A percentile compares a stretch with the other conserved stretches of the same genome.
These are phyloP conservation scores for Solanum chiquidenum DNA, from an alignment of 257 asterid genomes.

Conservation along the genomic window DNA sequence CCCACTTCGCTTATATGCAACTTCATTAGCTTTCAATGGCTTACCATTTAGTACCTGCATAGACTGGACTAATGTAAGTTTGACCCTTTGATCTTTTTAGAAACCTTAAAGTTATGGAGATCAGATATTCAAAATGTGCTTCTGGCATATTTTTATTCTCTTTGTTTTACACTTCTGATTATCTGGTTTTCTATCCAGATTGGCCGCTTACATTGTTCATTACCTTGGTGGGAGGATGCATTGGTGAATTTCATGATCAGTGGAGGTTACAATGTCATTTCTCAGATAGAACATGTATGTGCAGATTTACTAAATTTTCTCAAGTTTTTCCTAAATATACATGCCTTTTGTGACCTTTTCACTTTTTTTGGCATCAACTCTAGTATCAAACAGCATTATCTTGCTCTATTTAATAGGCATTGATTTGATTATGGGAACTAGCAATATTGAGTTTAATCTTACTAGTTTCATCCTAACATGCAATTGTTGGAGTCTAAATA, in stretches of 20 bases:
- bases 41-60: slow-evolving; percentile 42
- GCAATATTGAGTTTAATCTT: background rate
- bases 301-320: background rate
- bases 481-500: background rate
- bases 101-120: background rate
- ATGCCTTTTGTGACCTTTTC: background rate
- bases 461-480: background rate
- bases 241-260: slow-evolving; percentile 82
- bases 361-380: background rate
- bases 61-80: slow-evolving; percentile 81
- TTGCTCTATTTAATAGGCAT: background rate
- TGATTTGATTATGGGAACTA: background rate
- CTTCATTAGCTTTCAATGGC: slow-evolving; percentile 46
- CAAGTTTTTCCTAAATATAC: background rate
- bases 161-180: background rate
- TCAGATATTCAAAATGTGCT: background rate
- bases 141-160: background rate
- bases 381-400: background rate
- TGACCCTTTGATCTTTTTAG: background rate
- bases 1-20: slow-evolving; percentile 65
- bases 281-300: slow-evolving; percentile 44
- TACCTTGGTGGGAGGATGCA: slow-evolving; percentile 97
- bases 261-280: slow-evolving; percentile 71
- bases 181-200: slow-evolving; percentile 28
- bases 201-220: slow-evolving; percentile 75